These are phyloP conservation scores for Monocercomonoides exilis DNA, from an alignment of 78 protist species.

Conservation along the genomic window DNA sequence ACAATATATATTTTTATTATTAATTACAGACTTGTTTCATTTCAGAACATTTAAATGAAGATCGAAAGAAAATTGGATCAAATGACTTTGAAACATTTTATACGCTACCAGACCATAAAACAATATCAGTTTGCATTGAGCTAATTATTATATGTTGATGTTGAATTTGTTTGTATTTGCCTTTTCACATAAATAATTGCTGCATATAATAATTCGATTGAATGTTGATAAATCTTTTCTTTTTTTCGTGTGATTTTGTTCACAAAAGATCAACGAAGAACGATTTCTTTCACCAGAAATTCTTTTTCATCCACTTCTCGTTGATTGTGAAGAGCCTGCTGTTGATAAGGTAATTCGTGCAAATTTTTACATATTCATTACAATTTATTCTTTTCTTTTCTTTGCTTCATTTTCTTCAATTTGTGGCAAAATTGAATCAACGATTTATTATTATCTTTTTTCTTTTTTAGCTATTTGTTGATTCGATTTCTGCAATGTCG, in stretches of 20 bases:
- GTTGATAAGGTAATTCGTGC: background rate
- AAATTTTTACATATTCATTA: no score
- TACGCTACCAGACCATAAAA: background rate
- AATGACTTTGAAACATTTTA: background rate
- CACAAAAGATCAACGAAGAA: background rate
- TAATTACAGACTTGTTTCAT: background rate
- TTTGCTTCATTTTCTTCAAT: background rate
- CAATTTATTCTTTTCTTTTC: no score
- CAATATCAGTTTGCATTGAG: no score
- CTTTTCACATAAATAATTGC: no score
- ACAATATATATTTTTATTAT: background rate
- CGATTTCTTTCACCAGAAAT: background rate
- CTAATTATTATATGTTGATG: no score
- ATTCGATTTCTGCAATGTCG: background rate
- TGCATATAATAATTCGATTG: no score
- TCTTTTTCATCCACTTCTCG: background rate
- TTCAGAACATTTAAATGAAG: background rate
- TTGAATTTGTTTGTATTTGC: no score
- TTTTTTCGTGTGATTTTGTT: background rate
- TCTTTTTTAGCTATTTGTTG: no score
- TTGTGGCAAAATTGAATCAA: background rate
- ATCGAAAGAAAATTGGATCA: background rate
- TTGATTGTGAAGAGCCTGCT: background rate
- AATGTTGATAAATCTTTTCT: background rate
- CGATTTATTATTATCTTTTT: no score